Conservation (phyloP, 129 eudicot genomes). For the Centrapalus pauciflorus region DNA sequence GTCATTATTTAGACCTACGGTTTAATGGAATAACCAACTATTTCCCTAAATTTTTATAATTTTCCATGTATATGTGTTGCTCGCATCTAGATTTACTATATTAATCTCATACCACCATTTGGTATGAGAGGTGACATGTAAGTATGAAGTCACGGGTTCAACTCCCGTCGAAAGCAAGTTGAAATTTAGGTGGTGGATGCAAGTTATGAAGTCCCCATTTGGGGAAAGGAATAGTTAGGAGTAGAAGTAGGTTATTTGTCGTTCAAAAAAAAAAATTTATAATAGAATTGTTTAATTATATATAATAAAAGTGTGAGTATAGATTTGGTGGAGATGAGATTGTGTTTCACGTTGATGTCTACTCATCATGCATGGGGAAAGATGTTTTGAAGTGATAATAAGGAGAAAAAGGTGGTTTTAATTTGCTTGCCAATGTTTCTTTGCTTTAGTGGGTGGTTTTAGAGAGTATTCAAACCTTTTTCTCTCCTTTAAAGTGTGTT, state of each 20-base stretch:
- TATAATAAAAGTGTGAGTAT: neutral
- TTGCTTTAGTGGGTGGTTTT: constrained; percentile 19
- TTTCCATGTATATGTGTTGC: too few relatives aligned
- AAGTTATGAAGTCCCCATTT: too few relatives aligned
- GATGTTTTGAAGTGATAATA: constrained; percentile 25
- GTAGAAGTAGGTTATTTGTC: too few relatives aligned
- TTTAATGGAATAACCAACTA: too few relatives aligned
- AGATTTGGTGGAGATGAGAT: constrained; percentile 27
- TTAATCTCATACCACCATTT: too few relatives aligned
- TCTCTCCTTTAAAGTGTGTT: constrained; percentile 15
- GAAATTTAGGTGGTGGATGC: too few relatives aligned
- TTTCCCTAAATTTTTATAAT: neutral
- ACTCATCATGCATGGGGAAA: constrained; percentile 38
- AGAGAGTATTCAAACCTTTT: constrained; percentile 29
- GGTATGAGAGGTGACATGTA: too few relatives aligned
- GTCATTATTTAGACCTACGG: neutral
- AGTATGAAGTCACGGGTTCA: too few relatives aligned
- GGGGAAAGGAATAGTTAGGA: too few relatives aligned
- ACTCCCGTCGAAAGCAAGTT: too few relatives aligned
- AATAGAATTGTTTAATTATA: neutral
- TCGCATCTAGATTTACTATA: too few relatives aligned
- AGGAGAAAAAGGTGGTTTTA: constrained; percentile 32
- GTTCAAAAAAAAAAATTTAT: too few relatives aligned
- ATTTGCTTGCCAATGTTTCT: constrained; percentile 33
- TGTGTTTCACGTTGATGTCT: constrained; percentile 33